phyloP scores from a whole-genome alignment of 257 asterid species.

The Perilla frutescens region DNA sequence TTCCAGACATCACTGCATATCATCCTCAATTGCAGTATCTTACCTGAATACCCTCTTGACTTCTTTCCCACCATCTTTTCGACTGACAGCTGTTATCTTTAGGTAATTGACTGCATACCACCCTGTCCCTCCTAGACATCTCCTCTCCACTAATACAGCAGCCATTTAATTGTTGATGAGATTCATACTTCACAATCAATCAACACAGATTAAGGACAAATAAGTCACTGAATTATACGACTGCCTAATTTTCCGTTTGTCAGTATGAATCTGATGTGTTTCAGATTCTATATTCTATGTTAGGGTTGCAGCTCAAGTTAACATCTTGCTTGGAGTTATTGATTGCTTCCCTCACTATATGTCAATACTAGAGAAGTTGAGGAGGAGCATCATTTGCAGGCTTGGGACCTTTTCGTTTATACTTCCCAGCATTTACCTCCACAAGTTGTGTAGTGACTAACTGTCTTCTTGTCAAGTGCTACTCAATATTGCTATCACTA shows the following conservation, averaged over 20 bases:
- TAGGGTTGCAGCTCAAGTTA: not conserved
- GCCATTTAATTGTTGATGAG: not conserved
- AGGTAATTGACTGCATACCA: not conserved
- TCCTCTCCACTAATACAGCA: constrained; percentile 5
- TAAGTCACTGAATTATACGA: not conserved
- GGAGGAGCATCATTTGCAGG: not conserved
- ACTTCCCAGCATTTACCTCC: too few relatives aligned
- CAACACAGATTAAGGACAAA: not conserved
- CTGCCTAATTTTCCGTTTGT: not conserved
- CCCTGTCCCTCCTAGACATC: not conserved
- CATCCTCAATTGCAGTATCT: not conserved
- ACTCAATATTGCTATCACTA: too few relatives aligned
- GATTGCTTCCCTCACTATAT: not conserved
- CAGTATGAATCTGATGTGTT: not conserved
- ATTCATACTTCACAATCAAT: not conserved
- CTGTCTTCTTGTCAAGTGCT: too few relatives aligned
- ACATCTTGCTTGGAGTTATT: not conserved
- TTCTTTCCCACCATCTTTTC: not conserved
- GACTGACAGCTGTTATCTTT: not conserved
- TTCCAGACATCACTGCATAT: not conserved
- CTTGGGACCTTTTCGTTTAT: too few relatives aligned
- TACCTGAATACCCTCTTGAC: constrained; percentile 2
- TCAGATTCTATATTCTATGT: not conserved
- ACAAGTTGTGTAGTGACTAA: too few relatives aligned
- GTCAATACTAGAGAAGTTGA: constrained; percentile 12